A percentile compares a stretch with the other conserved stretches of the same genome.
phyloP scores from a whole-genome alignment of 2,329 filamentous ascomycete genomes.

The Microascus cirrosus region DNA sequence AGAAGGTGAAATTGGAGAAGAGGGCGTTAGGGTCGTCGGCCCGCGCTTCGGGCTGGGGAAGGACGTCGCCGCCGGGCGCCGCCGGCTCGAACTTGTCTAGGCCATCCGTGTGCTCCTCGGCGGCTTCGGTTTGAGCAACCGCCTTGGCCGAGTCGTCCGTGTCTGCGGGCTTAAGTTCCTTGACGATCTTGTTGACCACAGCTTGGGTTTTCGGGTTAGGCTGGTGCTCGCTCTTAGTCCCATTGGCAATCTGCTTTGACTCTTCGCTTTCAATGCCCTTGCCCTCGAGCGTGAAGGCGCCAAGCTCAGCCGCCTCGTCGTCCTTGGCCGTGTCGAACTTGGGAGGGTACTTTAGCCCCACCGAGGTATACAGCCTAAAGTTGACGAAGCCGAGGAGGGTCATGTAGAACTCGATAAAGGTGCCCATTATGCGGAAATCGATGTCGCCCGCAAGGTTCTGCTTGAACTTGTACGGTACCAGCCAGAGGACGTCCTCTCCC shows the following conservation, averaged over 20 bases:
- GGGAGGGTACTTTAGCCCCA: constrained; percentile 89
- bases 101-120: constrained; percentile 37
- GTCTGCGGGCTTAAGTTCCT: constrained; percentile 47
- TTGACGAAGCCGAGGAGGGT: constrained; percentile 93
- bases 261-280: constrained; percentile 38
- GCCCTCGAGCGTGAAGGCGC: constrained; percentile 82
- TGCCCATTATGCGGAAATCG: constrained; percentile 98
- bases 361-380: constrained; percentile 82
- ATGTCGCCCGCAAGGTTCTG: constrained; percentile 88
- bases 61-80: constrained; percentile 72
- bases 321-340: constrained; percentile 85
- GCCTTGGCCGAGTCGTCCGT: constrained; percentile 25
- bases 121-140: constrained; percentile 24
- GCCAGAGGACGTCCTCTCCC: constrained; percentile 92
- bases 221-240: constrained; percentile 30
- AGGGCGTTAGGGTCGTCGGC: constrained; percentile 60
- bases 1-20: constrained; percentile 84
- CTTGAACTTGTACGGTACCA: constrained; percentile 97
- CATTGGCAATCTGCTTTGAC: constrained; percentile 36
- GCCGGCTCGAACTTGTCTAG: constrained; percentile 90
- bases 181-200: constrained; percentile 57
- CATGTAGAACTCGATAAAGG: constrained; percentile 98
- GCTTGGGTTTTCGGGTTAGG: constrained; percentile 53
- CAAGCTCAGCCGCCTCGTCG: constrained; percentile 79
- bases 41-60: constrained; percentile 64